These are phyloP conservation scores for Fusarium palustre DNA, from an alignment of 2,329 filamentous ascomycete species.

Conservation along the genomic window DNA sequence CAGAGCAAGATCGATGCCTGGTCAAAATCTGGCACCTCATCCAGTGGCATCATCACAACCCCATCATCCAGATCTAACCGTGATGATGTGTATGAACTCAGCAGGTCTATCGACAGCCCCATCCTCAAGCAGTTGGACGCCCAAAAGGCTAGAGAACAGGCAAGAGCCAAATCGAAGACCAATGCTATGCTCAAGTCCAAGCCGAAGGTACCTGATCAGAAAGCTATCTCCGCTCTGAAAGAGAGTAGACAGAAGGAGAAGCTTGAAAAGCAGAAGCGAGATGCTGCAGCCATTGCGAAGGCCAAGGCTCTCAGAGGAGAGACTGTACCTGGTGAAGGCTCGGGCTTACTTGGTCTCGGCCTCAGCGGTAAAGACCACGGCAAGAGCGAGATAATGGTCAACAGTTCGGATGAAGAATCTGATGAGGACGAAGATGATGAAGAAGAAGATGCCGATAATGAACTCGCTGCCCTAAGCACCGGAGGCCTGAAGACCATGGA, in stretches of 20 bases:
- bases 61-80: slow-evolving; percentile 55
- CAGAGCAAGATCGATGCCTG: slow-evolving; percentile 72
- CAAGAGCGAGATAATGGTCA: slow-evolving; percentile 91
- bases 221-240: slow-evolving; percentile 64
- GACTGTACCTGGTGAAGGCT: slow-evolving; percentile 74
- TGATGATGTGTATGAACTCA: slow-evolving; percentile 61
- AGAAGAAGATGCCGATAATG: slow-evolving; percentile 64
- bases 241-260: slow-evolving; percentile 80
- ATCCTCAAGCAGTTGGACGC: slow-evolving; percentile 61
- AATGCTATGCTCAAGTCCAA: slow-evolving; percentile 49
- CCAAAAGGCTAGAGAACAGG: slow-evolving; percentile 49
- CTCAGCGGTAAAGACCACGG: slow-evolving; percentile 83
- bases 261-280: slow-evolving; percentile 78
- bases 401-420: slow-evolving; percentile 80
- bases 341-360: slow-evolving; percentile 77
- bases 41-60: slow-evolving; percentile 36
- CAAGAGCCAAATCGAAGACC: slow-evolving; percentile 48
- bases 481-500: slow-evolving; percentile 62
- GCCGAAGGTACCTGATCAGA: slow-evolving; percentile 51
- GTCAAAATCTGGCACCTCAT: slow-evolving; percentile 63
- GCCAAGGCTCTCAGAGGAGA: slow-evolving; percentile 64
- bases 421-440: slow-evolving; percentile 72
- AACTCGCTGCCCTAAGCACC: slow-evolving; percentile 61
- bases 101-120: slow-evolving; percentile 60
- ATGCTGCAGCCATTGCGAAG: slow-evolving; percentile 77